Evolutionary conservation across 2,329 filamentous ascomycete genomes (phyloP).

Genomic region (Epichloe uncinata): DNA sequence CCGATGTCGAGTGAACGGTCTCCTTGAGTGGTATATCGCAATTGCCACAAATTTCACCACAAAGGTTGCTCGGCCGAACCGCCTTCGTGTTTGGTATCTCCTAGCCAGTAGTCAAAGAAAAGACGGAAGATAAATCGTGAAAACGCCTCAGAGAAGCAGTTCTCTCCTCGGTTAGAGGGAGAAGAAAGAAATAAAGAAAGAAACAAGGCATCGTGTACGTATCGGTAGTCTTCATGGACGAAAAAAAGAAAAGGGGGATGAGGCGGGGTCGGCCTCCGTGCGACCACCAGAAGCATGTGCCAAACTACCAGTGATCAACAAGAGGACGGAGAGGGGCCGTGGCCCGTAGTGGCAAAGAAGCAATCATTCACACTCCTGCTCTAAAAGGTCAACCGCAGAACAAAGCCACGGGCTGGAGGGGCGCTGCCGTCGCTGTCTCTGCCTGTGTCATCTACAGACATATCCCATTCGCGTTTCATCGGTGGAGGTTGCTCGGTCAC

Average conservation of each 20-base stretch:
- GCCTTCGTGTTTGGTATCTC: slow-evolving; percentile 4
- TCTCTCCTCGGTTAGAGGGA: neutral
- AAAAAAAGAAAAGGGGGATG: too few relatives aligned
- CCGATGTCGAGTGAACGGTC: neutral
- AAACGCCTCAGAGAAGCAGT: neutral
- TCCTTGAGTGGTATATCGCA: slow-evolving; percentile 2
- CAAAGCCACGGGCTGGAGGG: slow-evolving; percentile 4
- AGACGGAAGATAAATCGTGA: neutral
- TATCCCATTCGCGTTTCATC: slow-evolving; percentile 47
- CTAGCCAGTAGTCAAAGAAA: neutral
- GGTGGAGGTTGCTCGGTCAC: slow-evolving; percentile 18
- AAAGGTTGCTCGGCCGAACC: neutral
- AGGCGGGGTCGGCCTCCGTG: neutral
- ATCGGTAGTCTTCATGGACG: neutral
- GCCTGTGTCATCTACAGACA: slow-evolving; percentile 39
- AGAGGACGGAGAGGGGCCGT: neutral
- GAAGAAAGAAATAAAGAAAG: neutral
- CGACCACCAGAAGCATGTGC: neutral
- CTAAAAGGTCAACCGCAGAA: slow-evolving; percentile 11
- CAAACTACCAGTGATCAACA: neutral
- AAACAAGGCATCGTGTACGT: neutral
- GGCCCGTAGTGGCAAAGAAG: neutral
- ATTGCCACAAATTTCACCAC: neutral
- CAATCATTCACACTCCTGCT: neutral
- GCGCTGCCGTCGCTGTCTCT: slow-evolving; percentile 9